Evolutionary conservation across 768 basidiomycete genomes (phyloP).

Genomic region (Panaeolus cyanescens): DNA sequence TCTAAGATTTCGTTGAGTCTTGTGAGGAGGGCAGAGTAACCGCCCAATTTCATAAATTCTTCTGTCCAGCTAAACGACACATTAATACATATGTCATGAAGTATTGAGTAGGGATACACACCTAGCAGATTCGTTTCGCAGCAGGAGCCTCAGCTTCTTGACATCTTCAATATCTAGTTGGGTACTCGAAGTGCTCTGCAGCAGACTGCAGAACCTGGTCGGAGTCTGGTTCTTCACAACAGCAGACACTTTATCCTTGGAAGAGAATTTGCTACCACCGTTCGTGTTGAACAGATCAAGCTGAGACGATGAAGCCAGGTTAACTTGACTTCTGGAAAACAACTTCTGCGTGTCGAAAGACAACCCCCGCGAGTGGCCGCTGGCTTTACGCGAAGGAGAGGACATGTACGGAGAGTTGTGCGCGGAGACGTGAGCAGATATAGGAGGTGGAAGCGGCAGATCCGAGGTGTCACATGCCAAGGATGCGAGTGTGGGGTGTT

Average conservation of each 20-base stretch:
- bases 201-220: constrained; percentile 64
- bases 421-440: constrained; percentile 36
- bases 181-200: constrained; percentile 68
- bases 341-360: constrained; percentile 59
- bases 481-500: constrained; percentile 38
- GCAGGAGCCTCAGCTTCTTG: constrained; percentile 83
- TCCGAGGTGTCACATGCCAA: constrained; percentile 38
- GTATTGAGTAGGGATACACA: constrained; percentile 29
- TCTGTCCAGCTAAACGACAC: constrained; percentile 74
- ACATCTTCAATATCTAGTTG: constrained; percentile 83
- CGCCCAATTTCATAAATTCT: constrained; percentile 80
- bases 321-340: constrained; percentile 55
- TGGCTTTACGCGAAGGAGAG: constrained; percentile 40
- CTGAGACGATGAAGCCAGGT: constrained; percentile 44
- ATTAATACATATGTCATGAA: not conserved
- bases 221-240: constrained; percentile 56
- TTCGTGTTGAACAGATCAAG: constrained; percentile 39
- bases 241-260: constrained; percentile 42
- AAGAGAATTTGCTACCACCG: constrained; percentile 46
- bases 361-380: constrained; percentile 55
- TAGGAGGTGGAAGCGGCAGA: constrained; percentile 35
- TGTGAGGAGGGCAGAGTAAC: constrained; percentile 82
- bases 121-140: constrained; percentile 92
- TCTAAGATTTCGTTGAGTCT: constrained; percentile 90
- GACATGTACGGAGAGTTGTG: constrained; percentile 41